These are phyloP conservation scores for Yamadazyma sp. DNA, from an alignment of 805 yeast species.

Conservation along the genomic window DNA sequence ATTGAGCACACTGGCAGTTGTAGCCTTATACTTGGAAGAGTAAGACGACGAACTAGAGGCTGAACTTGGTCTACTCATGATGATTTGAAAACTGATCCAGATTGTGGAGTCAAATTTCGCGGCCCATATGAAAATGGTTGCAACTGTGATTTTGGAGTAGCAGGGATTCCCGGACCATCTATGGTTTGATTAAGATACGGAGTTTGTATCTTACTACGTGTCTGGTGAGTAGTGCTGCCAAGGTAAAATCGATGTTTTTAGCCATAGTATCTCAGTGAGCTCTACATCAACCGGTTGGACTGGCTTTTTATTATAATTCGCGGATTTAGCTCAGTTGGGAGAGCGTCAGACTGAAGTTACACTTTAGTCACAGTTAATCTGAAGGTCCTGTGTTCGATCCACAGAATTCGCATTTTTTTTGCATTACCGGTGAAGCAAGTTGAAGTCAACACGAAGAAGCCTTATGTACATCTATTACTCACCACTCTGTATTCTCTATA, in stretches of 20 bases:
- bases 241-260: too few species aligned
- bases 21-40: constrained; percentile 11
- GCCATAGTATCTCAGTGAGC: too few species aligned
- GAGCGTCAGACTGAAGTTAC: constrained; percentile 19
- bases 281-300: too few species aligned
- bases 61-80: constrained; percentile 4
- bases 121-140: constrained; percentile 10
- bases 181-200: too few species aligned
- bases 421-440: too few species aligned
- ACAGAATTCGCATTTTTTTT: constrained; percentile 55
- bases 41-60: constrained; percentile 6
- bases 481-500: too few species aligned
- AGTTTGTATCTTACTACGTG: too few species aligned
- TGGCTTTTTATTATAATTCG: too few species aligned
- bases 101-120: constrained; percentile 8
- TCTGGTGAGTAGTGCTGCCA: too few species aligned
- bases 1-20: constrained; percentile 17
- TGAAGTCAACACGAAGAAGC: too few species aligned
- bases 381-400: constrained; percentile 86
- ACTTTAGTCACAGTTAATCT: constrained; percentile 42
- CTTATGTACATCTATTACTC: too few species aligned
- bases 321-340: constrained; percentile 27
- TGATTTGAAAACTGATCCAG: background rate
- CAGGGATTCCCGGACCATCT: too few species aligned
- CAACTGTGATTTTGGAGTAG: constrained; percentile 1